Percentiles rank a stretch among this genome's conserved stretches.
Evolutionary conservation across 2,329 filamentous ascomycete species (phyloP).

Genomic region (Rhynchosporium secalis): DNA sequence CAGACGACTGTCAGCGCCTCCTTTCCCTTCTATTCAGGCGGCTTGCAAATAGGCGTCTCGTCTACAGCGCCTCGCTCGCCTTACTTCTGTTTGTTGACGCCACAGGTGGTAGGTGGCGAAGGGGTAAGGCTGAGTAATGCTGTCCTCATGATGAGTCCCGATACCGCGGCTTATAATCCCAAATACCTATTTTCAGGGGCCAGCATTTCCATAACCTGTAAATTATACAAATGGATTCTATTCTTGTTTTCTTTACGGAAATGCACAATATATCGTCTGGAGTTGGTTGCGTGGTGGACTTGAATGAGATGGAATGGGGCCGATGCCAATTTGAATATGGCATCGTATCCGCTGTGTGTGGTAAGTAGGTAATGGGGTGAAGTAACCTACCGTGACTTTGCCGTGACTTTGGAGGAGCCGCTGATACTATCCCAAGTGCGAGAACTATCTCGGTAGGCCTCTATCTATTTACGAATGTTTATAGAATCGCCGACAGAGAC

Average conservation of each 20-base stretch:
- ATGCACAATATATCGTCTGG: not conserved
- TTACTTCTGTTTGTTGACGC: not conserved
- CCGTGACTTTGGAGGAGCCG: conserved; percentile 7
- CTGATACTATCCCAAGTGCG: not conserved
- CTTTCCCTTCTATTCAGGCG: not conserved
- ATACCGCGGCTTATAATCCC: conserved; percentile 13
- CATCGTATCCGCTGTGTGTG: not conserved
- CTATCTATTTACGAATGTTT: too few species aligned
- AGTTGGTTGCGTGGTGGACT: not conserved
- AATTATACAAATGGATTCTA: not conserved
- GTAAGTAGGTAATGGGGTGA: not conserved
- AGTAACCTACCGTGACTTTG: conserved; percentile 5
- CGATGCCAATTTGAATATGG: not conserved
- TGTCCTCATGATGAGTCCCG: conserved; percentile 22
- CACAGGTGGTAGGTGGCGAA: not conserved
- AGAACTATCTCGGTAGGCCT: too few species aligned
- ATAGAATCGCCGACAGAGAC: too few species aligned
- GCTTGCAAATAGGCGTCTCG: conserved; percentile 1
- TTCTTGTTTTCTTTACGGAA: not conserved
- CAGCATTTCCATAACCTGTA: not conserved
- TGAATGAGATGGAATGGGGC: not conserved
- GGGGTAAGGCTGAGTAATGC: conserved; percentile 20
- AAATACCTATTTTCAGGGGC: not conserved
- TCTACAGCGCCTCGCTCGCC: conserved; percentile 9
- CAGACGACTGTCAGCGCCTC: not conserved